These are phyloP conservation scores for Allium fistulosum DNA, from an alignment of 106 monocot genomes.

Conservation along the genomic window DNA sequence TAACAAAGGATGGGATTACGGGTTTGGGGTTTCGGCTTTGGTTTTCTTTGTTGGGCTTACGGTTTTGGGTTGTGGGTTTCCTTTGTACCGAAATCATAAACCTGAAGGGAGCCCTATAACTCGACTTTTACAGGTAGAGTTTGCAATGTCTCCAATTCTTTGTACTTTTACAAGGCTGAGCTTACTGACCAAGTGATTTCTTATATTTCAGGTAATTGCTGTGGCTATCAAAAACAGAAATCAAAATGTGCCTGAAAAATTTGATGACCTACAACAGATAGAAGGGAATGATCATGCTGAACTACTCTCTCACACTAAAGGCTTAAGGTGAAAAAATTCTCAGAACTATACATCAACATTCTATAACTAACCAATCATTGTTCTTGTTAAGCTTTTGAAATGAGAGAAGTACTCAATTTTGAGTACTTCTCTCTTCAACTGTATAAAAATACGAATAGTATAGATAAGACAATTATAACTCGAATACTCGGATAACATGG, in stretches of 20 bases:
- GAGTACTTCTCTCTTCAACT: too few species aligned
- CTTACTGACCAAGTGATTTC: too few species aligned
- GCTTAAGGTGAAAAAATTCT: conserved; percentile 10
- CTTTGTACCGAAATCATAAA: conserved; percentile 58
- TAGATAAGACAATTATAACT: too few species aligned
- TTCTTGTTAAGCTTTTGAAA: too few species aligned
- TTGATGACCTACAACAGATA: conserved; percentile 19
- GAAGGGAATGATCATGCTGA: neutral
- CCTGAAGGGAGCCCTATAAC: conserved; percentile 66
- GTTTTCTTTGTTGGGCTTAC: conserved; percentile 33
- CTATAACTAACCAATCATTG: too few species aligned
- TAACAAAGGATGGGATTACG: conserved; percentile 64
- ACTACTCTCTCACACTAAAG: conserved; percentile 18
- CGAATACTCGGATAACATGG: too few species aligned
- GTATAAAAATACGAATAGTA: too few species aligned
- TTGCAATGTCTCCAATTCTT: neutral
- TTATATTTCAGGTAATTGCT: conserved; percentile 42
- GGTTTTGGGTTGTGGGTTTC: conserved; percentile 36
- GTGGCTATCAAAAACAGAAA: conserved; percentile 60
- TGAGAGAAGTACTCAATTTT: too few species aligned
- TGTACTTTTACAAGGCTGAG: too few species aligned
- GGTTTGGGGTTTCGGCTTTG: conserved; percentile 33
- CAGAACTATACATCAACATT: too few species aligned
- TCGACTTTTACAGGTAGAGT: conserved; percentile 44
- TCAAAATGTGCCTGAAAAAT: conserved; percentile 21